Percentiles rank a stretch among this genome's conserved stretches.
Conservation (phyloP, 352 stramenopile genomes). For the Pythium rhizo-oryzae region DNA sequence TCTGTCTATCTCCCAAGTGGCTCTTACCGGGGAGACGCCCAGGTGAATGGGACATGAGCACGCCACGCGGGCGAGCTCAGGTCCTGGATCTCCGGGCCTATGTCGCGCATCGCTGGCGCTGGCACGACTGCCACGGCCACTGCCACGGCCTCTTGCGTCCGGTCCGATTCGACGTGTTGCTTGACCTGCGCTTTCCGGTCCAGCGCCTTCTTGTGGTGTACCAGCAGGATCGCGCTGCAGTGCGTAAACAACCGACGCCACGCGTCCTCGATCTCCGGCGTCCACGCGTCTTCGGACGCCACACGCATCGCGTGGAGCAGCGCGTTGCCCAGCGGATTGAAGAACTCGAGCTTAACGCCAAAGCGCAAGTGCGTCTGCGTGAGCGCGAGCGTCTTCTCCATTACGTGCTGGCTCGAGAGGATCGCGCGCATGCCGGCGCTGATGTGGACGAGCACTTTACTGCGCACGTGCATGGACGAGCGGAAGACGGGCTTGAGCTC, state of each 20-base stretch:
- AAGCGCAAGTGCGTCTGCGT: constrained; percentile 54
- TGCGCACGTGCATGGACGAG: constrained; percentile 60
- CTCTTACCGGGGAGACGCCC: too few species aligned
- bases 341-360: constrained; percentile 52
- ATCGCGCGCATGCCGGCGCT: constrained; percentile 54
- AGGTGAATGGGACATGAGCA: too few species aligned
- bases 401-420: constrained; percentile 51
- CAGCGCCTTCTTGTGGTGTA: constrained; percentile 36
- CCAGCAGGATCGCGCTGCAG: constrained; percentile 48
- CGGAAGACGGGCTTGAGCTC: constrained; percentile 55
- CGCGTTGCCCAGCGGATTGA: constrained; percentile 39
- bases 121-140: too few species aligned
- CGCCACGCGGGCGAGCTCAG: not conserved
- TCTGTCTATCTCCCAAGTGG: too few species aligned
- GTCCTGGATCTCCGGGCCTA: not conserved
- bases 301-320: constrained; percentile 48
- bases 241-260: constrained; percentile 51
- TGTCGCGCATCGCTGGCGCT: not conserved
- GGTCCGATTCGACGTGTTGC: constrained; percentile 9
- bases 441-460: constrained; percentile 92
- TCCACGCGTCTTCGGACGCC: constrained; percentile 43
- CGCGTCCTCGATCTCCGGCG: constrained; percentile 44
- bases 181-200: constrained; percentile 2
- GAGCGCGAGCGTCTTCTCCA: constrained; percentile 61
- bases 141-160: not conserved